These are phyloP conservation scores for Erodium chrysanthum DNA, from an alignment of 441 rosid genomes.

Conservation along the genomic window DNA sequence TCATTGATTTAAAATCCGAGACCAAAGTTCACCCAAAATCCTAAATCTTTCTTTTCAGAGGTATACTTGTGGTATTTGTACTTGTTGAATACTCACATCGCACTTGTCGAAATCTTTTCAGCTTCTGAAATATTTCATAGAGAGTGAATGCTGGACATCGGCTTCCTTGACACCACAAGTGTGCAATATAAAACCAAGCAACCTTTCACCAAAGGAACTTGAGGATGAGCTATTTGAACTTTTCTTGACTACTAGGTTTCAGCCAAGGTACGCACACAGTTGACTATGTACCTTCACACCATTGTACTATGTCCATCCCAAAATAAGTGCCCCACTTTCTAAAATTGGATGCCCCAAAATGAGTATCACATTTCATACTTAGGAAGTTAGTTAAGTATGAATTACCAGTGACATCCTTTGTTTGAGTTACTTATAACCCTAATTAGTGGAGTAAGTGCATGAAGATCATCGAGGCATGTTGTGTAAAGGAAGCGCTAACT, in stretches of 20 bases:
- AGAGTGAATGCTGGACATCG: constrained; percentile 48
- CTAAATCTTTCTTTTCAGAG: neutral
- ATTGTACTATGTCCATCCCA: neutral
- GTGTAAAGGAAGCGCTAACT: too few relatives aligned
- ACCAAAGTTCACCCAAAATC: neutral
- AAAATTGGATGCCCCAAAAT: neutral
- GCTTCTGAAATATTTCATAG: constrained; percentile 48
- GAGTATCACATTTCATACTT: neutral
- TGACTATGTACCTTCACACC: constrained; percentile 5
- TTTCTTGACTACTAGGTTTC: constrained; percentile 50
- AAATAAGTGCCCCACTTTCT: neutral
- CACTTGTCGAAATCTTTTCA: constrained; percentile 22
- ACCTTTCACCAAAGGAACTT: constrained; percentile 35
- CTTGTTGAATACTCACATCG: neutral
- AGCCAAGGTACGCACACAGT: constrained; percentile 36
- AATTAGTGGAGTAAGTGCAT: too few relatives aligned
- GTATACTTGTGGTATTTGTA: neutral
- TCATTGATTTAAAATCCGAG: neutral
- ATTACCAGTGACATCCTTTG: neutral
- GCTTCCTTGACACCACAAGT: constrained; percentile 21
- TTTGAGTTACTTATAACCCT: neutral
- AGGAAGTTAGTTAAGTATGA: neutral
- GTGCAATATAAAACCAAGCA: constrained; percentile 26
- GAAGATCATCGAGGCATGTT: too few relatives aligned
- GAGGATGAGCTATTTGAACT: constrained; percentile 52